phyloP scores from a whole-genome alignment of 164 flowering plant genomes.

The Kalanchoe fedtschenkoi region DNA sequence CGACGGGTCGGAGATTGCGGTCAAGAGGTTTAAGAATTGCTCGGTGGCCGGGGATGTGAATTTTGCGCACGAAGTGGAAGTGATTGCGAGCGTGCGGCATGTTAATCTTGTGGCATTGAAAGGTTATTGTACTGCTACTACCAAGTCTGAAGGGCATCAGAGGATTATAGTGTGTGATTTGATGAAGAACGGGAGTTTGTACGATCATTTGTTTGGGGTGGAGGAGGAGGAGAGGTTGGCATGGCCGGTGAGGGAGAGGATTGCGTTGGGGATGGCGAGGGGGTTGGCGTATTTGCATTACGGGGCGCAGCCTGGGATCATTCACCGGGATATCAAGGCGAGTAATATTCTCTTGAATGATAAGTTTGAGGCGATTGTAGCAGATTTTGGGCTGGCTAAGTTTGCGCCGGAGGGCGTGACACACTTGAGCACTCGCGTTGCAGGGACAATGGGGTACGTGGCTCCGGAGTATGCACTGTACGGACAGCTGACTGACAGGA shows the following conservation, averaged over 20 bases:
- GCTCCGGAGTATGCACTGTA: slow-evolving; percentile 92
- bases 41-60: slow-evolving; percentile 62
- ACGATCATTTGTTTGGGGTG: slow-evolving; percentile 59
- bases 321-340: slow-evolving; percentile 82
- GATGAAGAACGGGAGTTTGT: slow-evolving; percentile 66
- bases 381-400: slow-evolving; percentile 85
- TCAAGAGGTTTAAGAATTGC: slow-evolving; percentile 85
- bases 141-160: slow-evolving; percentile 63
- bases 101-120: slow-evolving; percentile 49
- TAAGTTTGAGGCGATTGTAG: slow-evolving; percentile 65
- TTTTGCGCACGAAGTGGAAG: slow-evolving; percentile 56
- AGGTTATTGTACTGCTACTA: slow-evolving; percentile 54
- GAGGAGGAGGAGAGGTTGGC: slow-evolving; percentile 26
- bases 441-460: slow-evolving; percentile 93
- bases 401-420: slow-evolving; percentile 71
- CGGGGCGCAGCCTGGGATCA: slow-evolving; percentile 66
- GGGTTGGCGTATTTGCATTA: slow-evolving; percentile 81
- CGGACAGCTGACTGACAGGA: slow-evolving; percentile 77
- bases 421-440: slow-evolving; percentile 82
- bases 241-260: slow-evolving; percentile 69
- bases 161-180: slow-evolving; percentile 80
- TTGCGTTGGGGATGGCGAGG: slow-evolving; percentile 67
- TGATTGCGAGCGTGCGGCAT: slow-evolving; percentile 55
- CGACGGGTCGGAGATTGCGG: slow-evolving; percentile 68
- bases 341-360: slow-evolving; percentile 79